Evolutionary conservation across 352 stramenopile genomes (phyloP).

Genomic region (Aphanomyces euteiches): DNA sequence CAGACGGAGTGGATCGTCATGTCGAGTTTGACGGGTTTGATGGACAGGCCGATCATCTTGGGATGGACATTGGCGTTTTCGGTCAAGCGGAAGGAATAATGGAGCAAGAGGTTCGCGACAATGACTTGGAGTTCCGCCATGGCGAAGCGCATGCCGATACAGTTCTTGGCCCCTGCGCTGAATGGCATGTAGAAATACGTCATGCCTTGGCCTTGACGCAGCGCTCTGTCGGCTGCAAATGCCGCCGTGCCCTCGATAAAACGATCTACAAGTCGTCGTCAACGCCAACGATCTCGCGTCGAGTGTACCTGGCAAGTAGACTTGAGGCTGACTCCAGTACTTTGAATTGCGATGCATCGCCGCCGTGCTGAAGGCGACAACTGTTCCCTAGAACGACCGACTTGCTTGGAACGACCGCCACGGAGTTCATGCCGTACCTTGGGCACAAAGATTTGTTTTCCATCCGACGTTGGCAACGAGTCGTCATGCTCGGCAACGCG

Average conservation of each 20-base stretch:
- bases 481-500: slow-evolving; percentile 5
- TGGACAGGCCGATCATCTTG: slow-evolving; percentile 15
- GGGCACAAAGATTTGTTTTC: slow-evolving; percentile 22
- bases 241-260: slow-evolving; percentile 15
- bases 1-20: slow-evolving; percentile 12
- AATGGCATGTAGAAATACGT: slow-evolving; percentile 25
- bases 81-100: slow-evolving; percentile 22
- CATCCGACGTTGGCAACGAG: neutral
- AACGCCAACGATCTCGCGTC: too few relatives aligned
- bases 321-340: slow-evolving; percentile 19
- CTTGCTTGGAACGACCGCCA: too few relatives aligned
- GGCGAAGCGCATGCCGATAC: slow-evolving; percentile 23
- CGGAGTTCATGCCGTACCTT: neutral
- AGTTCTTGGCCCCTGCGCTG: slow-evolving; percentile 20
- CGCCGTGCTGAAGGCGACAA: slow-evolving; percentile 15
- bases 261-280: neutral
- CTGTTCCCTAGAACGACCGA: slow-evolving; percentile 11
- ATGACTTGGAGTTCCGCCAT: slow-evolving; percentile 24
- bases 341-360: slow-evolving; percentile 21
- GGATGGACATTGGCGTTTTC: slow-evolving; percentile 9
- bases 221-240: slow-evolving; percentile 13
- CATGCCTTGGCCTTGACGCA: slow-evolving; percentile 12
- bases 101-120: neutral
- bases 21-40: slow-evolving; percentile 26
- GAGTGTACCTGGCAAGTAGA: slow-evolving; percentile 8